Conservation (phyloP, 2,329 filamentous ascomycete species). For the Aquanectria penicillioides region DNA sequence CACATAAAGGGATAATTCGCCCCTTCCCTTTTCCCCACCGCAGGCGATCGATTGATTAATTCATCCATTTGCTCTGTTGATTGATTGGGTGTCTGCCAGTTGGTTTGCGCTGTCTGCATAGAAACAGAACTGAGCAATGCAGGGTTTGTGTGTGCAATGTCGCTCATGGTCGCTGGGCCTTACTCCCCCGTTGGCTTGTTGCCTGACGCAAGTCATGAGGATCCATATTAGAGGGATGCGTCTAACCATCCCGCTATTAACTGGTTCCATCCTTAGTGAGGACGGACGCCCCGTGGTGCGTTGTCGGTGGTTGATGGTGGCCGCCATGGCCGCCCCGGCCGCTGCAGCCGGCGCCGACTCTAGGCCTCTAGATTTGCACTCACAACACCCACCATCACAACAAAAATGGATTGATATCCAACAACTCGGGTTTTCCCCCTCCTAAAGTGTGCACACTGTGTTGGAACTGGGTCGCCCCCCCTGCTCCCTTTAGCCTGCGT, state of each 20-base stretch:
- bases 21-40: conserved; percentile 17
- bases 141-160: conserved; percentile 9
- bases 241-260: background rate
- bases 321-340: conserved; percentile 19
- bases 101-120: conserved; percentile 5
- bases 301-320: conserved; percentile 24
- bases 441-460: conserved; percentile 14
- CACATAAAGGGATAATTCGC: background rate
- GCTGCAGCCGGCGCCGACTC: conserved; percentile 9
- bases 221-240: conserved; percentile 11
- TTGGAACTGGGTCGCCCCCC: conserved; percentile 9
- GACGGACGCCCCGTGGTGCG: conserved; percentile 17
- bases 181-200: conserved; percentile 11
- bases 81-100: conserved; percentile 10
- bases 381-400: background rate
- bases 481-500: conserved; percentile 21
- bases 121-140: background rate
- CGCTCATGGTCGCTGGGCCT: no score
- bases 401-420: conserved; percentile 1
- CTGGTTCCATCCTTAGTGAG: conserved; percentile 6
- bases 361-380: conserved; percentile 8
- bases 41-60: conserved; percentile 20
- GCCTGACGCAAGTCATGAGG: conserved; percentile 22
- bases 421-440: background rate
- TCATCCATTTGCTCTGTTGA: conserved; percentile 8